A percentile compares a stretch with the other conserved stretches of the same genome.
Evolutionary conservation across 1,139 yeast genomes (phyloP).

Genomic region (Hyphopichia burtonii): DNA sequence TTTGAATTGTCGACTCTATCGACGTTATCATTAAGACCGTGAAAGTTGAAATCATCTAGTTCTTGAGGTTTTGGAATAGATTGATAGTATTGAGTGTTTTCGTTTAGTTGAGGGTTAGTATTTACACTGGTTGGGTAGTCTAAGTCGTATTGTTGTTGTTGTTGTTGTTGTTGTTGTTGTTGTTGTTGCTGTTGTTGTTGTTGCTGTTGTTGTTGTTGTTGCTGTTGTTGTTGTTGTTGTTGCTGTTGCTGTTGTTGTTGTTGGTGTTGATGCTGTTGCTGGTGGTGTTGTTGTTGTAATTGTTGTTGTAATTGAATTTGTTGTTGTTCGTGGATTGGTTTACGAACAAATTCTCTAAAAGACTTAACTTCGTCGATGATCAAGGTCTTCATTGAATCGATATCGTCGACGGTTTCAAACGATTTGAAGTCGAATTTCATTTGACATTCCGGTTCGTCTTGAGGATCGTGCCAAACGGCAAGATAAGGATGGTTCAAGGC

Average conservation of each 20-base stretch:
- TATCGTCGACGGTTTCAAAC: conserved; percentile 84
- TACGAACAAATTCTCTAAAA: conserved; percentile 79
- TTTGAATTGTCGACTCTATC: conserved; percentile 17
- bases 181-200: conserved; percentile 10
- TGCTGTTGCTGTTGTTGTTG: conserved; percentile 14
- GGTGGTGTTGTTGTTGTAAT: conserved; percentile 30
- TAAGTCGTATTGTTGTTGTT: conserved; percentile 7
- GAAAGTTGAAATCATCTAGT: conserved; percentile 39
- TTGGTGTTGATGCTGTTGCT: conserved; percentile 18
- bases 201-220: conserved; percentile 9
- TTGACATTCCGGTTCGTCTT: conserved; percentile 87
- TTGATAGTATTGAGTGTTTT: conserved; percentile 30
- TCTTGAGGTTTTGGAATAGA: conserved; percentile 50
- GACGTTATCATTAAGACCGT: conserved; percentile 13
- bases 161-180: conserved; percentile 10
- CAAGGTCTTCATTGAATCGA: conserved; percentile 71
- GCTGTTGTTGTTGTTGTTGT: conserved; percentile 14
- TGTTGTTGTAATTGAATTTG: conserved; percentile 43
- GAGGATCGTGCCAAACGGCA: conserved; percentile 93
- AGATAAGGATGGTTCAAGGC: conserved; percentile 90
- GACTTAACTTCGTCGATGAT: conserved; percentile 78
- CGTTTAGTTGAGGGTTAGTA: conserved; percentile 26
- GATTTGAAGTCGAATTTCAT: conserved; percentile 78
- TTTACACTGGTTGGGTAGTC: conserved; percentile 32
- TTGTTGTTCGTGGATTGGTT: conserved; percentile 70